Percentiles rank a stretch among this genome's conserved stretches.
These are phyloP conservation scores for Orbilia brochopaga DNA, from an alignment of 2,329 filamentous ascomycete genomes.

Conservation along the genomic window DNA sequence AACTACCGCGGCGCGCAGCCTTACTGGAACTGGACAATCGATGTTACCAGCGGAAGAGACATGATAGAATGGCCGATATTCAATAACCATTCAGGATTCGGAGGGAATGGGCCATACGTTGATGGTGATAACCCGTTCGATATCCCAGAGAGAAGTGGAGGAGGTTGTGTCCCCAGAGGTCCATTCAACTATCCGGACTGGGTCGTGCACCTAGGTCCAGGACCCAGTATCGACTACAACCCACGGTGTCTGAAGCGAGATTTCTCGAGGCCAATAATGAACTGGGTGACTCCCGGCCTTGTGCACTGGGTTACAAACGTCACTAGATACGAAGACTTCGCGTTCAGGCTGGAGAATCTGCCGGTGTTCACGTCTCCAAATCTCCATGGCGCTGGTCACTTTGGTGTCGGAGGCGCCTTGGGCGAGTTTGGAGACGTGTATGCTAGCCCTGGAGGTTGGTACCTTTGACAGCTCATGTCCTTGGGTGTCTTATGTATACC, in stretches of 20 bases:
- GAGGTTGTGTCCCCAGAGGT: conserved; percentile 56
- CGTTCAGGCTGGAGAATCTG: conserved; percentile 54
- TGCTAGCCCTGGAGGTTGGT: conserved; percentile 57
- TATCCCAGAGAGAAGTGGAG: conserved; percentile 55
- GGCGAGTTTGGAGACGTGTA: conserved; percentile 56
- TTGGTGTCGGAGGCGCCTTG: conserved; percentile 57
- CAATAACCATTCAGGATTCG: conserved; percentile 56
- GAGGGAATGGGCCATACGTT: conserved; percentile 57
- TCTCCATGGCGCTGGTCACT: conserved; percentile 57
- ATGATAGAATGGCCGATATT: conserved; percentile 52
- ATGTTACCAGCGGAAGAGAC: conserved; percentile 54
- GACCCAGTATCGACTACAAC: conserved; percentile 32
- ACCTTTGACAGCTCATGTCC: too few species aligned
- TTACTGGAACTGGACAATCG: conserved; percentile 57
- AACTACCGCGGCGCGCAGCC: conserved; percentile 60
- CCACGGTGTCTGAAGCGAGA: conserved; percentile 56
- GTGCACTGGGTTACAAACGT: conserved; percentile 54
- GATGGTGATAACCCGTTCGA: conserved; percentile 54
- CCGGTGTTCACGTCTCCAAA: conserved; percentile 55
- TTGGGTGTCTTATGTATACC: too few species aligned
- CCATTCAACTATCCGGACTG: conserved; percentile 55
- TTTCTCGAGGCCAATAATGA: conserved; percentile 52
- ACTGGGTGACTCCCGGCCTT: conserved; percentile 53
- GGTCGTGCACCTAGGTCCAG: conserved; percentile 52
- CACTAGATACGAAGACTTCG: conserved; percentile 55